Conservation (phyloP, 352 stramenopile genomes). For the Phytophthora pisi region DNA sequence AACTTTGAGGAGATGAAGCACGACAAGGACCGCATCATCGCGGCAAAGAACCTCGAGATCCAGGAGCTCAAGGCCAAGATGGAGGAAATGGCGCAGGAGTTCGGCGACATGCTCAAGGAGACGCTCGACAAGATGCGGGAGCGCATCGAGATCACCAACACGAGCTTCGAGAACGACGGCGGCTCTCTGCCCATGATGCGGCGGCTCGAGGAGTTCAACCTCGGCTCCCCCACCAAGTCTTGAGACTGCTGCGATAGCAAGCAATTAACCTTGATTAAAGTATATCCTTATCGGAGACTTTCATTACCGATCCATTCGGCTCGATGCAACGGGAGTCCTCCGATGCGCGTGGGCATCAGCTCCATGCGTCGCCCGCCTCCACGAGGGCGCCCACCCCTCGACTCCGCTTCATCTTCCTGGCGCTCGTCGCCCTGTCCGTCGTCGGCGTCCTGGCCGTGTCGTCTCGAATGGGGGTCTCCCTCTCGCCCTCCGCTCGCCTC, state of each 20-base stretch:
- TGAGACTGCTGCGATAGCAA: constrained; percentile 6
- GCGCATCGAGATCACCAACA: constrained; percentile 93
- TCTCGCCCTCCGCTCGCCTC: background rate
- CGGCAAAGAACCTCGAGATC: constrained; percentile 90
- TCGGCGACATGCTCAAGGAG: constrained; percentile 95
- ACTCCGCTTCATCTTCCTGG: constrained; percentile 29
- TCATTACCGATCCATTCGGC: background rate
- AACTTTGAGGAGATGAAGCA: constrained; percentile 91
- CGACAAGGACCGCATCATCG: constrained; percentile 92
- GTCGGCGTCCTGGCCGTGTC: constrained; percentile 21
- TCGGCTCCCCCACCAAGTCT: constrained; percentile 60
- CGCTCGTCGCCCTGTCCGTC: constrained; percentile 26
- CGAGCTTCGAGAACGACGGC: constrained; percentile 87
- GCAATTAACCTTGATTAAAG: background rate
- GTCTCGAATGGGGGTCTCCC: constrained; percentile 9
- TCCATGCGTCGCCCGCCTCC: background rate
- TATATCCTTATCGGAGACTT: background rate
- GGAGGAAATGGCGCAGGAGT: constrained; percentile 95
- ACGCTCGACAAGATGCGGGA: constrained; percentile 95
- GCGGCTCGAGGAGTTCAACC: constrained; percentile 88
- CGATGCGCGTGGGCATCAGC: no score
- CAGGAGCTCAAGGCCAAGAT: constrained; percentile 93
- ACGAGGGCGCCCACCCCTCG: constrained; percentile 9
- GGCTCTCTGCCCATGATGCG: constrained; percentile 79
- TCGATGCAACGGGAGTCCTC: no score